Conservation (phyloP, 108 stramenopile genomes). For the Poteriospumella lacustris region DNA sequence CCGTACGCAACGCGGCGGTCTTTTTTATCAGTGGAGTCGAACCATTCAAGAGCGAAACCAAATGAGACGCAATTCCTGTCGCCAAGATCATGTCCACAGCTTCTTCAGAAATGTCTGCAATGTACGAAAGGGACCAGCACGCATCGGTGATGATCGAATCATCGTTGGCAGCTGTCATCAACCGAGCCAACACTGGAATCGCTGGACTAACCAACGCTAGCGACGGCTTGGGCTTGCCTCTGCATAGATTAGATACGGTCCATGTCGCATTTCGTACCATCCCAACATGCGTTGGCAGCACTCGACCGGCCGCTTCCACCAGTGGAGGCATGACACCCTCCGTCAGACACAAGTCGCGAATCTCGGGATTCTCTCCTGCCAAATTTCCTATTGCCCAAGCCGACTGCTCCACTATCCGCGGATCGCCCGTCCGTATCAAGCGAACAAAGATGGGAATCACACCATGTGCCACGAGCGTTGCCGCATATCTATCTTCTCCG, state of each 20-base stretch:
- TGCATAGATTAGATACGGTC: constrained; percentile 85
- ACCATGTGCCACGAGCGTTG: constrained; percentile 68
- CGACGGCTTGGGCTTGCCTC: constrained; percentile 77
- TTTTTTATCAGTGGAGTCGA: too few relatives aligned
- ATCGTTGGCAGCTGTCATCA: constrained; percentile 37
- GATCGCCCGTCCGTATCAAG: constrained; percentile 53
- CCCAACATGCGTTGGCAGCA: constrained; percentile 54
- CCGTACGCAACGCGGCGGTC: constrained; percentile 74
- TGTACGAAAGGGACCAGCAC: constrained; percentile 78
- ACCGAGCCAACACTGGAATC: constrained; percentile 52
- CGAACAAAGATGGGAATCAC: constrained; percentile 61
- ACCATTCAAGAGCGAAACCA: constrained; percentile 50
- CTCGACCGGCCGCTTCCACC: background rate
- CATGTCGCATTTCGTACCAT: constrained; percentile 76
- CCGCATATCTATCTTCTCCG: constrained; percentile 48
- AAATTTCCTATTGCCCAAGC: constrained; percentile 91
- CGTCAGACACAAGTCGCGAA: background rate
- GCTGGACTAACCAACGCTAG: constrained; percentile 50
- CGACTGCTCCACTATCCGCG: constrained; percentile 77
- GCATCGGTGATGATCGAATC: constrained; percentile 61
- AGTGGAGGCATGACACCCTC: background rate
- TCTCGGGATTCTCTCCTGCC: background rate
- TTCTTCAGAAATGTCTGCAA: constrained; percentile 73
- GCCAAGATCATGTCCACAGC: constrained; percentile 65
- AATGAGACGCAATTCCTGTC: constrained; percentile 42